phyloP scores from a whole-genome alignment of 2,329 filamentous ascomycete genomes.

The Colletotrichum navitas region DNA sequence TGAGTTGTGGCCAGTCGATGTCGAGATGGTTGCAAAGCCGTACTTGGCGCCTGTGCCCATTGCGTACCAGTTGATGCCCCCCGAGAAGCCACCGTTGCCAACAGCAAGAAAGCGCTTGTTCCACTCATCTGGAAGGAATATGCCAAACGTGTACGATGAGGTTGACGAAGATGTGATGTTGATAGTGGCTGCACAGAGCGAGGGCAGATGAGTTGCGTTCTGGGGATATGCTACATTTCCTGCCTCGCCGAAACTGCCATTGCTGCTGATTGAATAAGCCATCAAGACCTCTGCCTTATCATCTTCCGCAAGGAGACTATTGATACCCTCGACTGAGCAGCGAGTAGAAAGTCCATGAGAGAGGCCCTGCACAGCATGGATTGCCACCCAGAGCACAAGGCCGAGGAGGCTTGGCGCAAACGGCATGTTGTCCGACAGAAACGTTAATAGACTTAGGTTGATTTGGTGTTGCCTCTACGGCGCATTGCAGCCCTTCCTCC shows the following conservation, averaged over 20 bases:
- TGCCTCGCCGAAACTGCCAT: slow-evolving; percentile 44
- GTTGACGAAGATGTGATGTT: slow-evolving; percentile 46
- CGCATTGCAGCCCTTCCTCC: not conserved
- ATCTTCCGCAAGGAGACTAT: not conserved
- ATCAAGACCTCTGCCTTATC: slow-evolving; percentile 14
- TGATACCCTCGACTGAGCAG: slow-evolving; percentile 15
- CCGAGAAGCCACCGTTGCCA: slow-evolving; percentile 48
- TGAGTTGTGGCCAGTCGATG: slow-evolving; percentile 59
- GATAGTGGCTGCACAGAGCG: slow-evolving; percentile 50
- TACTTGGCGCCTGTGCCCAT: slow-evolving; percentile 52
- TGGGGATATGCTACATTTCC: slow-evolving; percentile 46
- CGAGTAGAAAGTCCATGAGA: not conserved
- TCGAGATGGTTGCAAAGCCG: slow-evolving; percentile 58
- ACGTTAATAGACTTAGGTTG: not conserved
- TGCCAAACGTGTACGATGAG: slow-evolving; percentile 48
- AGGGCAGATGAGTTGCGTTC: slow-evolving; percentile 49
- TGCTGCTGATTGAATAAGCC: slow-evolving; percentile 3
- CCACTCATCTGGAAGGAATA: slow-evolving; percentile 52
- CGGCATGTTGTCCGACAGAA: slow-evolving; percentile 8
- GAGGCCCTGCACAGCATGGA: not conserved
- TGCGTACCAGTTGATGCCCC: slow-evolving; percentile 33
- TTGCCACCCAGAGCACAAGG: slow-evolving; percentile 6
- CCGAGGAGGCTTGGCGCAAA: not conserved
- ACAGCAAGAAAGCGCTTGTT: slow-evolving; percentile 49
- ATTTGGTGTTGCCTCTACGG: not conserved